A percentile compares a stretch with the other conserved stretches of the same genome.
Conservation (phyloP, 228 moss, liverwort and hornwort genomes). For the Sphagnum magellanicum region DNA sequence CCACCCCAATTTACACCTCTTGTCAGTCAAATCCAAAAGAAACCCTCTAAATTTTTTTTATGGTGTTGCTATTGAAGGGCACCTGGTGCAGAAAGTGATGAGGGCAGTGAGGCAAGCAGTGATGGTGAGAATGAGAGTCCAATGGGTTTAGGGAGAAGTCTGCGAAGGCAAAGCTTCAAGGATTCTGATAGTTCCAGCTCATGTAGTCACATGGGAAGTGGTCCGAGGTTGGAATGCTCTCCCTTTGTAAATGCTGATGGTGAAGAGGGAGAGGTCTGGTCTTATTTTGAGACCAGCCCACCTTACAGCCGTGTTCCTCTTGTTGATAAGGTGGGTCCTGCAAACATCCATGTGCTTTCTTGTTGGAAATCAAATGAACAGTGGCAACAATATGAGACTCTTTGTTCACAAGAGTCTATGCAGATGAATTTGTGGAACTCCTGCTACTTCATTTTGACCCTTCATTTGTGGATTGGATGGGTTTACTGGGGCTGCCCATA, state of each 20-base stretch:
- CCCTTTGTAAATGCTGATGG: constrained; percentile 10
- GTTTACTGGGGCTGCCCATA: no score
- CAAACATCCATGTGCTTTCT: no score
- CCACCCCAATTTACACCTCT: no score
- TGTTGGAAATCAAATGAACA: no score
- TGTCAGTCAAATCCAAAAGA: not conserved
- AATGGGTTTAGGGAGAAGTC: constrained; percentile 6
- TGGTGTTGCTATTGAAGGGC: constrained; percentile 31
- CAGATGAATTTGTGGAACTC: no score
- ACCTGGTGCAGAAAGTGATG: constrained; percentile 17
- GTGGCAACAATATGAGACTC: no score
- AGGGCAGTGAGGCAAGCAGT: constrained; percentile 29
- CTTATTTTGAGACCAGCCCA: constrained; percentile 34
- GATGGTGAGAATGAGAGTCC: constrained; percentile 41
- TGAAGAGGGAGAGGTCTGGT: constrained; percentile 14
- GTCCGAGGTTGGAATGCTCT: constrained; percentile 27
- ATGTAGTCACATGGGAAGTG: constrained; percentile 17
- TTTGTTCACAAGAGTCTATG: no score
- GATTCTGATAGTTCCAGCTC: constrained; percentile 24
- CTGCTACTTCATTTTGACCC: no score
- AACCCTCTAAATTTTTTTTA: not conserved
- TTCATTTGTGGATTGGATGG: no score
- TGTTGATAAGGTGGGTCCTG: constrained; percentile 36
- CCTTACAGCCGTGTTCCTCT: constrained; percentile 42
- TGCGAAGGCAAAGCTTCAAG: constrained; percentile 12